Conservation (phyloP, 2,329 filamentous ascomycete species). For the Cercospora sp. region DNA sequence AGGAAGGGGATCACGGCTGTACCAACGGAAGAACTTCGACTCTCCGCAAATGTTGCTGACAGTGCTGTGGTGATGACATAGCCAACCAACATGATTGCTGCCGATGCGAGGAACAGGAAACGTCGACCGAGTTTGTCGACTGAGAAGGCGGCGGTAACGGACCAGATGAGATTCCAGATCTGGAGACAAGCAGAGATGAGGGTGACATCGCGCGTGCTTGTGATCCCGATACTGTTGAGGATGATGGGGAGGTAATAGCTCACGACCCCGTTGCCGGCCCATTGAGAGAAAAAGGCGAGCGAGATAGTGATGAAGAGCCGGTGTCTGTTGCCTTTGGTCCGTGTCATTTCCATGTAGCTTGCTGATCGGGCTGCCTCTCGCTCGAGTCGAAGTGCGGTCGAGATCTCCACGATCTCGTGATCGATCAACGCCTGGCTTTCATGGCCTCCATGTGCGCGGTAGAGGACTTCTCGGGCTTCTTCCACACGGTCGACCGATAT, state of each 20-base stretch:
- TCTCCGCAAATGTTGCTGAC: slow-evolving; percentile 40
- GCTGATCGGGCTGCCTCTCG: slow-evolving; percentile 54
- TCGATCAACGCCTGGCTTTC: slow-evolving; percentile 64
- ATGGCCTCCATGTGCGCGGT: slow-evolving; percentile 58
- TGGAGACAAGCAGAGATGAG: slow-evolving; percentile 44
- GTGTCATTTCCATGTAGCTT: slow-evolving; percentile 24
- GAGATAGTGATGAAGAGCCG: slow-evolving; percentile 43
- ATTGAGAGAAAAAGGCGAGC: slow-evolving; percentile 43
- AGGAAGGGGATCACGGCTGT: slow-evolving; percentile 46
- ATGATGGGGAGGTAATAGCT: slow-evolving; percentile 37
- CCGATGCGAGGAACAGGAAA: slow-evolving; percentile 46
- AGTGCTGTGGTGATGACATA: slow-evolving; percentile 36
- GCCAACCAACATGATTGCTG: slow-evolving; percentile 46
- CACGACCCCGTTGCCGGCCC: slow-evolving; percentile 44
- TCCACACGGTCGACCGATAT: slow-evolving; percentile 43
- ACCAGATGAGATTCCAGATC: slow-evolving; percentile 43
- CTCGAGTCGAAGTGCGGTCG: slow-evolving; percentile 31
- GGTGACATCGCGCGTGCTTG: slow-evolving; percentile 37
- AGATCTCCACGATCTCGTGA: slow-evolving; percentile 66
- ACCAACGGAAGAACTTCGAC: slow-evolving; percentile 37
- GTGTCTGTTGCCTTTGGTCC: slow-evolving; percentile 36
- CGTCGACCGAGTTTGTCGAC: slow-evolving; percentile 48
- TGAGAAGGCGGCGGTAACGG: slow-evolving; percentile 42
- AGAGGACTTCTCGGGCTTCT: slow-evolving; percentile 58
- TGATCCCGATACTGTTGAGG: slow-evolving; percentile 43